These are phyloP conservation scores for Arxiozyma telluris DNA, from an alignment of 1,139 yeast genomes.

Conservation along the genomic window DNA sequence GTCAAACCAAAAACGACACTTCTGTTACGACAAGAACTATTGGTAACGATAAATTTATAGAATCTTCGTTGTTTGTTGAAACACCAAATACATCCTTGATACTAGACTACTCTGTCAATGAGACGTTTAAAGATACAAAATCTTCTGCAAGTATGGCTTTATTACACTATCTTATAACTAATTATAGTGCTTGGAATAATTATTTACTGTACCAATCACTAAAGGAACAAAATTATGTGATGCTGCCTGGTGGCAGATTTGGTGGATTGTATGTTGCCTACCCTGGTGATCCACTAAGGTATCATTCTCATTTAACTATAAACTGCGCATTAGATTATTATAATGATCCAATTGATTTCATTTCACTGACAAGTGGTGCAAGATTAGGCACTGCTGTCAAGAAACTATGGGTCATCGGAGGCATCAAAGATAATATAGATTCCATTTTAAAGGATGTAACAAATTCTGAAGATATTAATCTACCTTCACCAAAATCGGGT, in stretches of 20 bases:
- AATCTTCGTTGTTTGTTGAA: slow-evolving; percentile 19
- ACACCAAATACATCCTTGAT: slow-evolving; percentile 12
- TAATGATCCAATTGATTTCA: slow-evolving; percentile 43
- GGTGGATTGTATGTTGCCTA: slow-evolving; percentile 86
- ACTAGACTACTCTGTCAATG: background rate
- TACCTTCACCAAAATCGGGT: slow-evolving; percentile 5
- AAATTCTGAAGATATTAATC: background rate
- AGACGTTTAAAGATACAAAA: background rate
- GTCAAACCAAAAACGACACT: background rate
- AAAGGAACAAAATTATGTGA: slow-evolving; percentile 9
- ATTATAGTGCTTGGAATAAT: slow-evolving; percentile 10
- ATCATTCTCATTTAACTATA: slow-evolving; percentile 79
- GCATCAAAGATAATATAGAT: slow-evolving; percentile 24
- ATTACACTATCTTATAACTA: slow-evolving; percentile 4
- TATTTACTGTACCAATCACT: slow-evolving; percentile 16
- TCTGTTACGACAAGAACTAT: background rate
- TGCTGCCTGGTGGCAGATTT: slow-evolving; percentile 82
- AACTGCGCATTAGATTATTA: slow-evolving; percentile 40
- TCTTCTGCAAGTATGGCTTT: background rate
- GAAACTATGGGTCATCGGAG: slow-evolving; percentile 69
- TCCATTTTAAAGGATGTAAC: background rate
- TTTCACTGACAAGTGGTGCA: slow-evolving; percentile 70
- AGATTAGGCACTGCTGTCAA: slow-evolving; percentile 89
- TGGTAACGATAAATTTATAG: slow-evolving; percentile 11
- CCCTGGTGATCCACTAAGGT: slow-evolving; percentile 90